These are phyloP conservation scores for Penicillium hordei DNA, from an alignment of 2,329 filamentous ascomycete genomes.

Conservation along the genomic window DNA sequence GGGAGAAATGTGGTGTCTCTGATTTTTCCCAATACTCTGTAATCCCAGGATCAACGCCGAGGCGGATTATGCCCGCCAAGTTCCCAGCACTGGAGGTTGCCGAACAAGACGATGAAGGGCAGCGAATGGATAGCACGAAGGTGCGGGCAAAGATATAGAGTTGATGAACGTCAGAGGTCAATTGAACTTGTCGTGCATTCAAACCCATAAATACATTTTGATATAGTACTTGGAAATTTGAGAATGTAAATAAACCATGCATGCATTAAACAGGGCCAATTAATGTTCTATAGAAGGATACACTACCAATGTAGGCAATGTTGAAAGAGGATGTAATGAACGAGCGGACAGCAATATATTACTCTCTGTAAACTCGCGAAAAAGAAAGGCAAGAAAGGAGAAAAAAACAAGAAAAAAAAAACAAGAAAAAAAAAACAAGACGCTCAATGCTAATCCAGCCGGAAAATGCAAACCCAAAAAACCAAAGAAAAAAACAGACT, in stretches of 20 bases:
- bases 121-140: constrained; percentile 64
- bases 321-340: neutral
- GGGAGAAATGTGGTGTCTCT: constrained; percentile 60
- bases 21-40: constrained; percentile 74
- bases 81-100: constrained; percentile 70
- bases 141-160: constrained; percentile 30
- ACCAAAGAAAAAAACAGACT: neutral
- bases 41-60: constrained; percentile 61
- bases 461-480: constrained; percentile 5
- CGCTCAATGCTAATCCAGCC: constrained; percentile 22
- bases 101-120: constrained; percentile 79
- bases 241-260: neutral
- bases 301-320: neutral
- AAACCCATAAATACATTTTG: neutral
- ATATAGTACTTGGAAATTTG: neutral
- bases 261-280: neutral
- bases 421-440: neutral
- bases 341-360: neutral
- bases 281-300: neutral
- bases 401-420: neutral
- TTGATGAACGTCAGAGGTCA: neutral
- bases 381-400: constrained; percentile 5
- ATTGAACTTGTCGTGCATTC: neutral
- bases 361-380: constrained; percentile 7
- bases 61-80: constrained; percentile 73